A percentile compares a stretch with the other conserved stretches of the same genome.
These are phyloP conservation scores for Verticillium nonalfalfae DNA, from an alignment of 2,329 filamentous ascomycete species.

Conservation along the genomic window DNA sequence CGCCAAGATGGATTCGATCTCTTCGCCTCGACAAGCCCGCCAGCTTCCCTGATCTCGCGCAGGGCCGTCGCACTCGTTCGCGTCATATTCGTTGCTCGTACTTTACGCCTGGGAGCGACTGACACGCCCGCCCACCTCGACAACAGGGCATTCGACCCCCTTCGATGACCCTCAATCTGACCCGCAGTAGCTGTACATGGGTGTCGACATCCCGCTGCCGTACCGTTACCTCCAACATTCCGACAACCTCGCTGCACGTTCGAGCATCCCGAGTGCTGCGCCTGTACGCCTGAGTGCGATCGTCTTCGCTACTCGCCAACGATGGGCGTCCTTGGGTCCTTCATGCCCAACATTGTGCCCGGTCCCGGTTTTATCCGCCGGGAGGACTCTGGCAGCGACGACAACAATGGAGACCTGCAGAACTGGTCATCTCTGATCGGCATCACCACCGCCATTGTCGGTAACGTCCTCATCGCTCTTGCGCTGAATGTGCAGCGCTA, in stretches of 20 bases:
- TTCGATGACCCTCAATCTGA: background rate
- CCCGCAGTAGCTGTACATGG: background rate
- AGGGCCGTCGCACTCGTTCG: background rate
- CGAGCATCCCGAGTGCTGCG: background rate
- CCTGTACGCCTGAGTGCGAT: background rate
- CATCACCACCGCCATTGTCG: constrained; percentile 85
- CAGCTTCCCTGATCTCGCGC: background rate
- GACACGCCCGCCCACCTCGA: background rate
- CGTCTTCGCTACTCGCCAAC: background rate
- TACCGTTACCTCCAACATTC: background rate
- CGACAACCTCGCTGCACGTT: background rate
- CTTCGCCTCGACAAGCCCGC: background rate
- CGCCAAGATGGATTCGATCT: background rate
- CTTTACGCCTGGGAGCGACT: background rate
- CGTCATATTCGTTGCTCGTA: background rate
- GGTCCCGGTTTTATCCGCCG: background rate
- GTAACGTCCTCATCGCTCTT: constrained; percentile 90
- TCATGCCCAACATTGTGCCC: background rate
- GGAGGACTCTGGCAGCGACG: constrained; percentile 15
- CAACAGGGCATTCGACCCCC: background rate
- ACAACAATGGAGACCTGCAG: constrained; percentile 41
- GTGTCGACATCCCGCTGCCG: background rate
- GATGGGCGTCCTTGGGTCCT: background rate
- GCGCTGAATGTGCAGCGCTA: constrained; percentile 96
- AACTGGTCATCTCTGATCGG: constrained; percentile 93